Conservation (phyloP, 2,329 filamentous ascomycete genomes). For the Apiospora arundinis region DNA sequence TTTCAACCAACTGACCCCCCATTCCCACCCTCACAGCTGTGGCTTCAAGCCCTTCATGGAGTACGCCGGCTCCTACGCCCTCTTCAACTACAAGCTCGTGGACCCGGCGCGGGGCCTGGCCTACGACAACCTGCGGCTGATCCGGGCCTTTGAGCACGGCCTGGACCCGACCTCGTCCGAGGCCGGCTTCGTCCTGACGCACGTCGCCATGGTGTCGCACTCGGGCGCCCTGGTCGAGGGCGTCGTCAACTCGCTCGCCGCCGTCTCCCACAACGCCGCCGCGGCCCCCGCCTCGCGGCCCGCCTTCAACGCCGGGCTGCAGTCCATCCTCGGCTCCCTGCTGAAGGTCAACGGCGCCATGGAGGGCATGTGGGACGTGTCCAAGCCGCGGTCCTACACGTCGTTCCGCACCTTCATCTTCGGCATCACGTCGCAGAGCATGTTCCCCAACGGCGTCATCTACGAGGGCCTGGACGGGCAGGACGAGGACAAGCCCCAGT, state of each 20-base stretch:
- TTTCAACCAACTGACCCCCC: neutral
- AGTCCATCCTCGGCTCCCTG: constrained; percentile 67
- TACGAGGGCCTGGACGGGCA: constrained; percentile 81
- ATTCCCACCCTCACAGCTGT: constrained; percentile 49
- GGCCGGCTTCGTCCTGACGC: constrained; percentile 94
- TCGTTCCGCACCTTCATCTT: constrained; percentile 97
- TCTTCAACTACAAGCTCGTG: constrained; percentile 70
- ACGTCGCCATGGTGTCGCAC: constrained; percentile 93
- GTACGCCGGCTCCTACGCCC: constrained; percentile 73
- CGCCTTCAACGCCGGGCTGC: constrained; percentile 69
- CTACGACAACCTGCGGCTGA: constrained; percentile 76
- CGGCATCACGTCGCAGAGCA: constrained; percentile 89
- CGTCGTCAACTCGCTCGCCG: constrained; percentile 54
- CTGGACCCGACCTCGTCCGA: constrained; percentile 87
- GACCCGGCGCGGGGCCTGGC: constrained; percentile 63
- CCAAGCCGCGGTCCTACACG: constrained; percentile 82
- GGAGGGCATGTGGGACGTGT: constrained; percentile 93
- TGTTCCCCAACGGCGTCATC: constrained; percentile 91
- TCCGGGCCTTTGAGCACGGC: constrained; percentile 90
- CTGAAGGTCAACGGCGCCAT: constrained; percentile 77
- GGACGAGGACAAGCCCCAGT: constrained; percentile 64
- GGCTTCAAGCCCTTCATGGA: constrained; percentile 95
- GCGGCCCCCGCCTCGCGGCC: constrained; percentile 48
- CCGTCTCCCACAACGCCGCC: neutral
- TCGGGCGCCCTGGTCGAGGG: constrained; percentile 80